phyloP scores from a whole-genome alignment of 2,329 filamentous ascomycete species.

The Metarhizium rileyi region DNA sequence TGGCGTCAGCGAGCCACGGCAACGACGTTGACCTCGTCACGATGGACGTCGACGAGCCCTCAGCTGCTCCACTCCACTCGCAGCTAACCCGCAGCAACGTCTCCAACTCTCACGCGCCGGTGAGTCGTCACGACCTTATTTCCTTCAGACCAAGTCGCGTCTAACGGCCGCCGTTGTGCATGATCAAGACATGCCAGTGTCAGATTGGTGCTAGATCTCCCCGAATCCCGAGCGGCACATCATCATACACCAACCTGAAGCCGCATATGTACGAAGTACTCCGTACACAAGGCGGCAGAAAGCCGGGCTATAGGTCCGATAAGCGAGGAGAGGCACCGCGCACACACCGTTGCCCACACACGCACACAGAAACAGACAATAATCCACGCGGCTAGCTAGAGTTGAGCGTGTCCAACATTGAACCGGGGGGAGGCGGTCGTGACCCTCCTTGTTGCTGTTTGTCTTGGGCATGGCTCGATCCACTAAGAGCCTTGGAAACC shows the following conservation, averaged over 20 bases:
- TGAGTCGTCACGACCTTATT: slow-evolving; percentile 6
- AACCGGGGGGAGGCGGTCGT: not conserved
- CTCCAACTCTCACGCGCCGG: slow-evolving; percentile 6
- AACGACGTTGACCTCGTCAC: slow-evolving; percentile 3
- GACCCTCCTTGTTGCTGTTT: not conserved
- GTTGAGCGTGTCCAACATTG: not conserved
- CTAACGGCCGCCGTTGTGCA: slow-evolving; percentile 4
- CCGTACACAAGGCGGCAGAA: not conserved
- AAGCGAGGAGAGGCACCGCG: slow-evolving; percentile 6
- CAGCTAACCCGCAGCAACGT: slow-evolving; percentile 6
- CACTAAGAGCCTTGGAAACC: not conserved
- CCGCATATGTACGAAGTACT: not conserved
- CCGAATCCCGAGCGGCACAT: slow-evolving; percentile 4
- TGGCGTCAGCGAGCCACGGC: slow-evolving; percentile 2
- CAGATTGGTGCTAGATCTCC: not conserved
- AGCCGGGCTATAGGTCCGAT: slow-evolving; percentile 2
- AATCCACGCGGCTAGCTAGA: not conserved
- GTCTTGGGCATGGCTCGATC: not conserved
- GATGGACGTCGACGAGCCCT: slow-evolving; percentile 4
- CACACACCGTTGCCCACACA: slow-evolving; percentile 1
- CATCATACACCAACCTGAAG: not conserved
- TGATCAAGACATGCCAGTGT: not conserved
- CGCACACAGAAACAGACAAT: not conserved
- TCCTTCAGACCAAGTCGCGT: not conserved
- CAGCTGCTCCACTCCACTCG: slow-evolving; percentile 6